Evolutionary conservation across 768 basidiomycete genomes (phyloP), one percentile per base, ranked within the genome.

Genomic region (Boletales sp.): DNA sequence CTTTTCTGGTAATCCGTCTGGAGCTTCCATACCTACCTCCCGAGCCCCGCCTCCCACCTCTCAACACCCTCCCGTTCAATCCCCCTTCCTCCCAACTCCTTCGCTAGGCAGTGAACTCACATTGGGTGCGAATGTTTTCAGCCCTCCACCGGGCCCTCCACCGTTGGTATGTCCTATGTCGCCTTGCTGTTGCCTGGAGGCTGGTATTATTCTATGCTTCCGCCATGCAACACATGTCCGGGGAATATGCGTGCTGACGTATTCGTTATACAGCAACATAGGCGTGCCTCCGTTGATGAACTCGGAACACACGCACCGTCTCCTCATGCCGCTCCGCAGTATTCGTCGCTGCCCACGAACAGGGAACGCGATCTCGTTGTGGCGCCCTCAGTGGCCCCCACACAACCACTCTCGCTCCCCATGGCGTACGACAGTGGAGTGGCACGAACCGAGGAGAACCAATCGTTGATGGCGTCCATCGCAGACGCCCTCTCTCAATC

Each of bases 311-410:
- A 58, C 28, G 36, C 35, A 6, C 32, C 48, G 28, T 31, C 39
- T 17, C 47, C 30, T 2, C 50, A 53, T 17, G 11, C 49, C 14
- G 2, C 49, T 8, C 44, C 50, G 1, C 74, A 81, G 14, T 88
- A 86, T 58, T 82, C 83, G 21, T 89, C 87, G 1, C 80, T 87
- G 67, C 86, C 54, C 30, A 32, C 85, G 1, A 74, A 15, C 75
- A 79, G 51, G 63, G 66, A 49, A 57, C 69, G 68, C 31, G 74
- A 72, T 28, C 59, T 57, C 0, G 42, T 66, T 9, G 49, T 18
- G 5, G 18, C 12, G 14, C 60, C 70, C 0, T 48, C 40, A 3
- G n/a, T 42, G 17, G 51, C 48, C 19, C 37, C 49, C 4, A 15
- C 38, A 12, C 44, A 30, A 18, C 52, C 60, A 4, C 32, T 53